phyloP scores from a whole-genome alignment of 2,329 filamentous ascomycete genomes.

The Mollisiaceae sp. region DNA sequence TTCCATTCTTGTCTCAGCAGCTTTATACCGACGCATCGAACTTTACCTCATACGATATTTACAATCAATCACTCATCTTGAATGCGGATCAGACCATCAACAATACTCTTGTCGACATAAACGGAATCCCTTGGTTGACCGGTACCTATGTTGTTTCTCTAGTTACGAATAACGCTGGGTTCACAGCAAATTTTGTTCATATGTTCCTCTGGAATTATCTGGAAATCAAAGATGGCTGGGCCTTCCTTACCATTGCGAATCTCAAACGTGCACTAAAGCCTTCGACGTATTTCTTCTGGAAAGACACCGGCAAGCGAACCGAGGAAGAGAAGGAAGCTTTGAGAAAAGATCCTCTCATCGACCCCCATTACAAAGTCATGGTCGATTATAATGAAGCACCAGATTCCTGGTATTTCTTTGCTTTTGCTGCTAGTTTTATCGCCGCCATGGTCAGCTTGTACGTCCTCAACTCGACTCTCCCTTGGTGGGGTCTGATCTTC shows the following conservation, averaged over 20 bases:
- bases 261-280: conserved; percentile 20
- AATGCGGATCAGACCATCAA: conserved; percentile 46
- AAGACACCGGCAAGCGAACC: conserved; percentile 10
- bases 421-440: conserved; percentile 11
- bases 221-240: conserved; percentile 46
- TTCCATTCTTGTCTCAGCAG: conserved; percentile 49
- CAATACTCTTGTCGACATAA: conserved; percentile 40
- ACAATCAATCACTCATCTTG: conserved; percentile 51
- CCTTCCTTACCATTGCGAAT: conserved; percentile 13
- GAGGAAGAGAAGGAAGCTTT: conserved; percentile 22
- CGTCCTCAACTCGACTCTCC: conserved; percentile 23
- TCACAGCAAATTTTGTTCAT: conserved; percentile 52
- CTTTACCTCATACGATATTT: conserved; percentile 43
- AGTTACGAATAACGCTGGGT: conserved; percentile 50
- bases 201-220: conserved; percentile 47
- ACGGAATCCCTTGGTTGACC: conserved; percentile 51
- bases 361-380: conserved; percentile 50
- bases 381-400: conserved; percentile 47
- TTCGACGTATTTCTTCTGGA: conserved; percentile 27
- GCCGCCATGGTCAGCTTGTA: conserved; percentile 6
- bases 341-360: conserved; percentile 28
- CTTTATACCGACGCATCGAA: conserved; percentile 47
- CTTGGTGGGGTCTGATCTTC: conserved; percentile 40
- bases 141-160: conserved; percentile 46
- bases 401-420: conserved; percentile 47